Conservation (phyloP, 345 rosid species). For the Citrus glauca region DNA sequence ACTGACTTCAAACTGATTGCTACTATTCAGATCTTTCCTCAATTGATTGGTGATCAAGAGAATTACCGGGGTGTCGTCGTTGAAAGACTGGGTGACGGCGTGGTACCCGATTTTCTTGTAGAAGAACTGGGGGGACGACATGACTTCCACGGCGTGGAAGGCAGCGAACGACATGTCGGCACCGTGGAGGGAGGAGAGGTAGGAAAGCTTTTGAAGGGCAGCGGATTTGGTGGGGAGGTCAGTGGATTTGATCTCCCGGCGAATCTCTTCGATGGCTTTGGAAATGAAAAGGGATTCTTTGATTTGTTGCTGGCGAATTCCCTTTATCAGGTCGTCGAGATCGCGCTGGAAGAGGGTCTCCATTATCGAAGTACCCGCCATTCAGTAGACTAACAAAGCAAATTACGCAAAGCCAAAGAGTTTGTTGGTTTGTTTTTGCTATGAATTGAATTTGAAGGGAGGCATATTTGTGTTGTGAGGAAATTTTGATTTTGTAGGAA, state of each 20-base stretch:
- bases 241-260: constrained; percentile 80
- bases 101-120: constrained; percentile 79
- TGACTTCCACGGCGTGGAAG: constrained; percentile 83
- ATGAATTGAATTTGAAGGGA: neutral
- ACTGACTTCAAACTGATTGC: constrained; percentile 72
- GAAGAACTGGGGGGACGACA: constrained; percentile 66
- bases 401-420: neutral
- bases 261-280: constrained; percentile 73
- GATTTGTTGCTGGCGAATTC: constrained; percentile 58
- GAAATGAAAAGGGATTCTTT: constrained; percentile 61
- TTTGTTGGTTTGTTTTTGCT: neutral
- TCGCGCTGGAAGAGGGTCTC: constrained; percentile 84
- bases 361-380: constrained; percentile 78
- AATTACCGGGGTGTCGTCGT: constrained; percentile 74
- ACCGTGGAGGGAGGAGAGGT: constrained; percentile 68
- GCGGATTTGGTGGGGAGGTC: constrained; percentile 78
- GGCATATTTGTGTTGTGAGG: neutral
- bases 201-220: constrained; percentile 84
- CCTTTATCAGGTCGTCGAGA: constrained; percentile 85
- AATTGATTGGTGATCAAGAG: constrained; percentile 83
- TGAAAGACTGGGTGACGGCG: constrained; percentile 76
- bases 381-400: neutral
- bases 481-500: neutral
- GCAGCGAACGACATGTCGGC: constrained; percentile 87
- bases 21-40: constrained; percentile 72